phyloP scores from a whole-genome alignment of 768 basidiomycete genomes.

The Lyophyllum shimeji region DNA sequence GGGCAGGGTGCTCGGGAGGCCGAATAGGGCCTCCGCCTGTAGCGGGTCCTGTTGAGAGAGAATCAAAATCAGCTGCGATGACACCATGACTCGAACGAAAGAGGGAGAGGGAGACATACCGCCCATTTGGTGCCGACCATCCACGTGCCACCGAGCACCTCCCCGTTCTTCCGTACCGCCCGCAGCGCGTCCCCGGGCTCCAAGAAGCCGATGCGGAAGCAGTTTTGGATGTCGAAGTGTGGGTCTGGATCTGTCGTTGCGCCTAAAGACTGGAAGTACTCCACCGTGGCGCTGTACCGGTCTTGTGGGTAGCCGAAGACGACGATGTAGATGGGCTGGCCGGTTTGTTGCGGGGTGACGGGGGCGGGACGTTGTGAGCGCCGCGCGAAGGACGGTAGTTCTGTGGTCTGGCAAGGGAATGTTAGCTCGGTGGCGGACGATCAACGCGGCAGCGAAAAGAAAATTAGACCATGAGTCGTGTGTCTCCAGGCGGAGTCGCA shows the following conservation, averaged over 20 bases:
- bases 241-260: slow-evolving; percentile 67
- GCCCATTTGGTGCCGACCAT: slow-evolving; percentile 91
- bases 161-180: slow-evolving; percentile 82
- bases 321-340: slow-evolving; percentile 61
- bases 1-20: slow-evolving; percentile 29
- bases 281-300: slow-evolving; percentile 67
- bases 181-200: slow-evolving; percentile 74
- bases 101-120: slow-evolving; percentile 47
- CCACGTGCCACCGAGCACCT: slow-evolving; percentile 68
- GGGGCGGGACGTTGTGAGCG: slow-evolving; percentile 29
- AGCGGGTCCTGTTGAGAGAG: slow-evolving; percentile 43
- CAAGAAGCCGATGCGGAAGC: slow-evolving; percentile 76
- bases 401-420: slow-evolving; percentile 33
- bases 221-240: slow-evolving; percentile 70
- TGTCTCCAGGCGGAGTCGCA: no score
- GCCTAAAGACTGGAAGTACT: slow-evolving; percentile 76
- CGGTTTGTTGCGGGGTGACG: slow-evolving; percentile 21
- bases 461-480: no score
- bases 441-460: not conserved
- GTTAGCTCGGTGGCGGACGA: not conserved
- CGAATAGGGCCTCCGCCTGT: slow-evolving; percentile 55
- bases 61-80: not conserved
- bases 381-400: slow-evolving; percentile 38
- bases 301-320: slow-evolving; percentile 90
- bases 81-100: not conserved